Conservation (phyloP, 2,329 filamentous ascomycete genomes). For the Chlorencoelia australis region DNA sequence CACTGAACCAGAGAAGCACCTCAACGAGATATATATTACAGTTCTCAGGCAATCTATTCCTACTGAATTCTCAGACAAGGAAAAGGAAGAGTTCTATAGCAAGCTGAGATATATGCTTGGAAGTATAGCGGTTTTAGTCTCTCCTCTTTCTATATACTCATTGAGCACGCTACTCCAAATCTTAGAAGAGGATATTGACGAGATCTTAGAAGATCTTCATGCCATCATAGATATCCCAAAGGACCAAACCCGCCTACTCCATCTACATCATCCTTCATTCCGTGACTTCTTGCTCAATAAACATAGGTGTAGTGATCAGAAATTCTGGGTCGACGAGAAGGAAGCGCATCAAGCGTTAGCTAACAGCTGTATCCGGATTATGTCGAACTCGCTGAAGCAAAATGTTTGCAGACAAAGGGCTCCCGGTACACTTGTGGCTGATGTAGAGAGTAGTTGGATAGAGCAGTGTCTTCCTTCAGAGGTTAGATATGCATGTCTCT, state of each 20-base stretch:
- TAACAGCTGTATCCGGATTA: background rate
- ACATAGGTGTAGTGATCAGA: slow-evolving; percentile 16
- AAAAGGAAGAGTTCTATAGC: slow-evolving; percentile 5
- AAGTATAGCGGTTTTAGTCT: slow-evolving; percentile 5
- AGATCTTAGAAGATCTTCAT: slow-evolving; percentile 6
- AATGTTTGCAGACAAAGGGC: background rate
- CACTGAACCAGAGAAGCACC: slow-evolving; percentile 5
- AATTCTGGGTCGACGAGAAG: slow-evolving; percentile 6
- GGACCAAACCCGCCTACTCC: slow-evolving; percentile 7
- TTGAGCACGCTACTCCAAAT: slow-evolving; percentile 4
- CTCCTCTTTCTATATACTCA: slow-evolving; percentile 5
- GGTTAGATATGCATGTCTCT: slow-evolving; percentile 9
- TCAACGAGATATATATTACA: slow-evolving; percentile 7
- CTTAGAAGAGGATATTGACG: slow-evolving; percentile 1
- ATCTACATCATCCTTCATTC: slow-evolving; percentile 25
- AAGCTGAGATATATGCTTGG: slow-evolving; percentile 6
- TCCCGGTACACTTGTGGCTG: background rate
- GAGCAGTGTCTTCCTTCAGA: background rate
- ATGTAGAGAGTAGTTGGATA: background rate
- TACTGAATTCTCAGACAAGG: slow-evolving; percentile 1
- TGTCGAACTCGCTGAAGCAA: background rate
- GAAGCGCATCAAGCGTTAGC: background rate
- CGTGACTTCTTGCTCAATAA: slow-evolving; percentile 26
- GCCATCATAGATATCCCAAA: slow-evolving; percentile 8
- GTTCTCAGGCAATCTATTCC: slow-evolving; percentile 3